These are phyloP conservation scores for Akanthomyces dipterigenus DNA, from an alignment of 2,329 filamentous ascomycete genomes.

Conservation along the genomic window DNA sequence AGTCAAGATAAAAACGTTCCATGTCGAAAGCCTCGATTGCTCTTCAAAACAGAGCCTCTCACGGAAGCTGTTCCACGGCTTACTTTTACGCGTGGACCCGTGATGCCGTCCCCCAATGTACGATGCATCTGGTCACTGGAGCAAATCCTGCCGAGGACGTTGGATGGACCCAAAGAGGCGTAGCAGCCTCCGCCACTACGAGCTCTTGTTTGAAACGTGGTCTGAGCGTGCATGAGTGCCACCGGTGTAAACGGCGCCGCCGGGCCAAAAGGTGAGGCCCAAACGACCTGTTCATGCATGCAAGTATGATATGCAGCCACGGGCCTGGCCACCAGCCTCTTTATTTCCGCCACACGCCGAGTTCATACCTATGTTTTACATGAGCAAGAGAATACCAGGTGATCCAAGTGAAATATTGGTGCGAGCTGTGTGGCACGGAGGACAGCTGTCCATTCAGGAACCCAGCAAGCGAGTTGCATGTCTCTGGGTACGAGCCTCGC, in stretches of 20 bases:
- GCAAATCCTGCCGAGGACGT: not conserved
- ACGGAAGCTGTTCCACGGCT: not conserved
- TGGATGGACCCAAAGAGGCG: not conserved
- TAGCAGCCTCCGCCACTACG: not conserved
- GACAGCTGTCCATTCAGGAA: not conserved
- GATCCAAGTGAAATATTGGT: not conserved
- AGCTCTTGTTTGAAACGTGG: not conserved
- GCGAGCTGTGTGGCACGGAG: not conserved
- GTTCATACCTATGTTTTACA: not conserved
- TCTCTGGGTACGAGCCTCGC: slow-evolving; percentile 11
- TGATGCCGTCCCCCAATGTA: not conserved
- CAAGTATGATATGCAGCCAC: not conserved
- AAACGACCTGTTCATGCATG: not conserved
- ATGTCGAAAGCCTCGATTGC: too few relatives aligned
- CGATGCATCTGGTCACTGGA: not conserved
- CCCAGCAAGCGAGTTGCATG: slow-evolving; percentile 1
- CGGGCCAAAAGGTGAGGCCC: not conserved
- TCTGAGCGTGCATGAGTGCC: not conserved
- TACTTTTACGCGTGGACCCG: not conserved
- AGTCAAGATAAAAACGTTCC: too few relatives aligned
- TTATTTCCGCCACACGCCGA: not conserved
- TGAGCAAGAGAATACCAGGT: not conserved
- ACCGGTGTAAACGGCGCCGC: not conserved
- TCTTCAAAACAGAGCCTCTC: not conserved
- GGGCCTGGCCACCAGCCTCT: not conserved